Percentiles rank a stretch among this genome's conserved stretches.
These are phyloP conservation scores for Nigrospora sphaerica DNA, from an alignment of 2,329 filamentous ascomycete genomes.

Conservation along the genomic window DNA sequence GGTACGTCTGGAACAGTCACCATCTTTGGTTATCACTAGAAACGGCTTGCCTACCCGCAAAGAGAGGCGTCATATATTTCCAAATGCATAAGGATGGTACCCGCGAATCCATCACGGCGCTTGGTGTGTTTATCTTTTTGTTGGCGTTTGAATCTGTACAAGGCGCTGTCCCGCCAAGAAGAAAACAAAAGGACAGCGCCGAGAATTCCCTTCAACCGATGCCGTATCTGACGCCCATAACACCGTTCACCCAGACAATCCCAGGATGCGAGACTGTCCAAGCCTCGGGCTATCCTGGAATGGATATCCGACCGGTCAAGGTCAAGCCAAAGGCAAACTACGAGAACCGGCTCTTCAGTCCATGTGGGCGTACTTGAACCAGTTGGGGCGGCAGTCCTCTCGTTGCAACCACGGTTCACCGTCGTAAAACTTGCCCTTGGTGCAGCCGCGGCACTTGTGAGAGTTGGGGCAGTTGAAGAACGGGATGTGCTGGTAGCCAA, in stretches of 20 bases:
- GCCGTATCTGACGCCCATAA: constrained; percentile 4
- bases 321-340: too few species aligned
- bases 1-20: constrained; percentile 61
- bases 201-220: constrained; percentile 5
- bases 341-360: constrained; percentile 16
- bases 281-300: too few species aligned
- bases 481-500: constrained; percentile 95
- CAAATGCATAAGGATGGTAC: too few species aligned
- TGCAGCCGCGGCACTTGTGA: constrained; percentile 83
- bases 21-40: constrained; percentile 43
- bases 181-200: constrained; percentile 1
- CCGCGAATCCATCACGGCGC: too few species aligned
- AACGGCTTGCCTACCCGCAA: background rate
- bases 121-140: too few species aligned
- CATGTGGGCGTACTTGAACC: constrained; percentile 93
- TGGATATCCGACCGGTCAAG: too few species aligned
- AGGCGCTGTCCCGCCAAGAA: constrained; percentile 2
- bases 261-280: too few species aligned
- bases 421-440: constrained; percentile 81
- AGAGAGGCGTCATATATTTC: too few species aligned
- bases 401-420: constrained; percentile 78
- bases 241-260: background rate
- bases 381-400: constrained; percentile 92
- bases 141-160: background rate
- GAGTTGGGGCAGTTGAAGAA: constrained; percentile 99